These are phyloP conservation scores for Coniferiporia sulphurascens DNA, from an alignment of 1,284 basidiomycete species.

Conservation along the genomic window DNA sequence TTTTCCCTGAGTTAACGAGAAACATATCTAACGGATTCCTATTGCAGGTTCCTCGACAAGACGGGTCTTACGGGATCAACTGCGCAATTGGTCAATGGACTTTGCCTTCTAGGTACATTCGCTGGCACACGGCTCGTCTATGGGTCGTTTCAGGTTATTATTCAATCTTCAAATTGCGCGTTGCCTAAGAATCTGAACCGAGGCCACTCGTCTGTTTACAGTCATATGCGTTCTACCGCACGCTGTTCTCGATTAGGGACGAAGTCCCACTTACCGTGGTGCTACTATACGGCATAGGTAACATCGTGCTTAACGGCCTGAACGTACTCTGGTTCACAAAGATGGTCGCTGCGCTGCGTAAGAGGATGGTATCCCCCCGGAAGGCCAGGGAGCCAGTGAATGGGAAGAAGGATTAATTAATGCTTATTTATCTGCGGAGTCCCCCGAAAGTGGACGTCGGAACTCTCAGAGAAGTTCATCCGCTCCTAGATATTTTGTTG, in stretches of 20 bases:
- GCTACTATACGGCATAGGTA: conserved; percentile 48
- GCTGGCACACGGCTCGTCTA: conserved; percentile 59
- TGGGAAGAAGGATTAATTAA: conserved; percentile 18
- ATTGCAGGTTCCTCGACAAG: conserved; percentile 67
- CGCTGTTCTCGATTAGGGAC: conserved; percentile 44
- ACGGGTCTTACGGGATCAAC: conserved; percentile 60
- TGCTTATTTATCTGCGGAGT: not conserved
- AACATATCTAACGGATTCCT: not conserved
- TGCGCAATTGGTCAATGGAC: conserved; percentile 62
- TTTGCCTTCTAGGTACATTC: conserved; percentile 57
- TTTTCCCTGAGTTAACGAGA: not conserved
- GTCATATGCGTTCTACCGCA: conserved; percentile 59
- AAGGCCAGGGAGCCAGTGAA: conserved; percentile 16
- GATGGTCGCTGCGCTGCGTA: conserved; percentile 56
- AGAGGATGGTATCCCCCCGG: conserved; percentile 29
- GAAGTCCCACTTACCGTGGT: conserved; percentile 45
- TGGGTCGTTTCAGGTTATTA: conserved; percentile 56
- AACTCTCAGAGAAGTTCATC: not conserved
- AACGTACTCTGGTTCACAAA: conserved; percentile 72
- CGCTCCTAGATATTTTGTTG: too few relatives aligned
- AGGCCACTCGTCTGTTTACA: conserved; percentile 24
- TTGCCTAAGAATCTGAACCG: too few relatives aligned
- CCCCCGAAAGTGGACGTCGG: too few relatives aligned
- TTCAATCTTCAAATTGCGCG: not conserved
- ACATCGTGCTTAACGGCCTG: conserved; percentile 55